Base-by-base conservation (phyloP, 805 yeast species). In the Brettanomyces sp. region DNA sequence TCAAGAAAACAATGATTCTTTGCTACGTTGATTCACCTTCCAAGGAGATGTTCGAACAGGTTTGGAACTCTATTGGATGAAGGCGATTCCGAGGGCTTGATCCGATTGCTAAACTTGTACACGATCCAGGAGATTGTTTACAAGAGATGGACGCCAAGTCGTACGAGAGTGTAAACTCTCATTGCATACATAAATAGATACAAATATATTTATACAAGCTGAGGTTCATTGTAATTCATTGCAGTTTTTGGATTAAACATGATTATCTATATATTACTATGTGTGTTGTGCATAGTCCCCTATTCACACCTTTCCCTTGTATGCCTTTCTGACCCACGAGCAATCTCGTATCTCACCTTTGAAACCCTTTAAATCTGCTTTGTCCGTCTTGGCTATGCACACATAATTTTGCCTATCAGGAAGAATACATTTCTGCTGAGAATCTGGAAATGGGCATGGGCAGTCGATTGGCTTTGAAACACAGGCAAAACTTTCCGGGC, bases 391-490 rank as follows among this genome's bases (percentile, higher is more conserved):
- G 21, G 96, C 84, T 38, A 93, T 83, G 62, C 99, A 93, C 13
- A 90, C 72, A 57, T 69, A 83, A 46, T 76, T 76, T 32, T 69
- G 65, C 18, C 78, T 73, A 51, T 77, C 80, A 0, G 96, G 95
- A 37, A 86, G 67, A 2, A 74, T 59, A 63, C 99, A 93, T 57
- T 86, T 84, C 49, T 85, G 57, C 60, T 91, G 96, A 1, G 95
- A 81, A 48, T 80, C 77, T 1, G 96, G 93, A 58, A 79, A 91
- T 3, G 87, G 88, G 61, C 99, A 93, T 1, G 97, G 96, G 61
- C 99, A 93, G 44, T 82, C 85, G 6, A 72, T 53, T 0, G 87
- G 78, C 1, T 64, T 56, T 2, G 72, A 70, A 0, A 87, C 99
- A 67, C 99, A 93, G 8, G 70, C 70, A 37, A 80, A 69, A 0